phyloP scores from a whole-genome alignment of 768 basidiomycete species.

The Tubosaeta sp. region DNA sequence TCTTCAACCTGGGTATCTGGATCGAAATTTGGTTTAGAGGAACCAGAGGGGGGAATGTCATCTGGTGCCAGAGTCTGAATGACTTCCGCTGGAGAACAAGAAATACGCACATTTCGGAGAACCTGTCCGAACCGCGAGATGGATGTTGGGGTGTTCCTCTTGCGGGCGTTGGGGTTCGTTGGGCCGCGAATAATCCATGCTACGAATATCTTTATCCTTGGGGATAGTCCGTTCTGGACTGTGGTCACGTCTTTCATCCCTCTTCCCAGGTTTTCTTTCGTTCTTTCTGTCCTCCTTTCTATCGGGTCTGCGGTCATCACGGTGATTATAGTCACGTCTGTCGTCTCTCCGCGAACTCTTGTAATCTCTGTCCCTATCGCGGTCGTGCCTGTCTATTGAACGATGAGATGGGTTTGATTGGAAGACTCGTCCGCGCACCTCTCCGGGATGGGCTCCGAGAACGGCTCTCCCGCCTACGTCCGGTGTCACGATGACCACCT shows the following conservation, averaged over 20 bases:
- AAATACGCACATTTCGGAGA: constrained; percentile 15
- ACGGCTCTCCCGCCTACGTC: constrained; percentile 38
- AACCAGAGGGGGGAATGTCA: constrained; percentile 2
- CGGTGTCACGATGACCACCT: constrained; percentile 31
- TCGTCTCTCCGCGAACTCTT: constrained; percentile 31
- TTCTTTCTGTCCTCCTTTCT: constrained; percentile 30
- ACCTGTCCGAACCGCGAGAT: constrained; percentile 5
- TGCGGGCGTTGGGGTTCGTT: constrained; percentile 20
- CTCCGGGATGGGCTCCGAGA: constrained; percentile 33
- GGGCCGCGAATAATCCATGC: constrained; percentile 21
- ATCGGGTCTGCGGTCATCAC: constrained; percentile 30
- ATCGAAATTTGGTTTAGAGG: constrained; percentile 36
- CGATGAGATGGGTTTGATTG: neutral
- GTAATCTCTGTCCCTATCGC: constrained; percentile 38
- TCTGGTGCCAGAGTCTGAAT: constrained; percentile 4
- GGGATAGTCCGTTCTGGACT: constrained; percentile 34
- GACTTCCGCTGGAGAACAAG: neutral
- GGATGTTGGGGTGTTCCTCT: constrained; percentile 17
- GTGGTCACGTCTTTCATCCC: constrained; percentile 39
- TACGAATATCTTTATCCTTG: constrained; percentile 24
- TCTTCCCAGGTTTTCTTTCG: constrained; percentile 29
- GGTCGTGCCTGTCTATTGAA: constrained; percentile 32
- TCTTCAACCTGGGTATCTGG: constrained; percentile 45
- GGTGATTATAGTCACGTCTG: constrained; percentile 28
- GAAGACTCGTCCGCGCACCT: constrained; percentile 18